These are phyloP conservation scores for Massarina eburnea DNA, from an alignment of 2,329 filamentous ascomycete species.

Conservation along the genomic window DNA sequence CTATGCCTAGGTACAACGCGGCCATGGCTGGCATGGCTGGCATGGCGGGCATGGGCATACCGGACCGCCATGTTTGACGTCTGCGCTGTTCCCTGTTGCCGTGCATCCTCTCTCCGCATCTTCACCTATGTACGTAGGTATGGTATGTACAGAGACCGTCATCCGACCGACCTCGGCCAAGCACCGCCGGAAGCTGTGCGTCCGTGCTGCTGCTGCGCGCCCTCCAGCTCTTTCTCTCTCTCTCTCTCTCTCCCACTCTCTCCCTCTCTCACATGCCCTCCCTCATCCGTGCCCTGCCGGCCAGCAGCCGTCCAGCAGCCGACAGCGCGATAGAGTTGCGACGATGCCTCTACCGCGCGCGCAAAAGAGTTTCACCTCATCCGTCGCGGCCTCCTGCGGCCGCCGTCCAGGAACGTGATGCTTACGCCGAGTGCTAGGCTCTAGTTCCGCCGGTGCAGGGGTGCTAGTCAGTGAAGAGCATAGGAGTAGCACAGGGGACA, in stretches of 20 bases:
- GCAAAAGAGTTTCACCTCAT: not conserved
- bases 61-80: constrained; percentile 22
- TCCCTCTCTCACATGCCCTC: constrained; percentile 1
- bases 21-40: not conserved
- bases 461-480: constrained; percentile 22
- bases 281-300: too few species aligned
- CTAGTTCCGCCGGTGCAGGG: constrained; percentile 17
- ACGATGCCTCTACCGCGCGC: not conserved
- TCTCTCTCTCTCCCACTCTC: constrained; percentile 21
- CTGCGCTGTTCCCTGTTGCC: constrained; percentile 4
- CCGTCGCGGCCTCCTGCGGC: constrained; percentile 19
- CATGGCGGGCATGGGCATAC: too few species aligned
- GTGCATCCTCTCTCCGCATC: not conserved
- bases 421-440: constrained; percentile 21
- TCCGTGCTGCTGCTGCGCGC: too few species aligned
- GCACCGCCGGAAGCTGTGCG: too few species aligned
- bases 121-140: too few species aligned
- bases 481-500: constrained; percentile 17
- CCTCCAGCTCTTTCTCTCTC: too few species aligned
- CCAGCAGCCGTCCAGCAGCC: constrained; percentile 12
- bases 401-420: constrained; percentile 35
- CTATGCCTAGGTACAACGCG: not conserved
- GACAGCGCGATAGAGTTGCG: not conserved
- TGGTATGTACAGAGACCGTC: too few species aligned
- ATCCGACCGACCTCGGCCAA: too few species aligned